Percentiles rank a stretch among this genome's conserved stretches.
These are phyloP conservation scores for Corymbia calophylla DNA, from an alignment of 441 rosid genomes.

Conservation along the genomic window DNA sequence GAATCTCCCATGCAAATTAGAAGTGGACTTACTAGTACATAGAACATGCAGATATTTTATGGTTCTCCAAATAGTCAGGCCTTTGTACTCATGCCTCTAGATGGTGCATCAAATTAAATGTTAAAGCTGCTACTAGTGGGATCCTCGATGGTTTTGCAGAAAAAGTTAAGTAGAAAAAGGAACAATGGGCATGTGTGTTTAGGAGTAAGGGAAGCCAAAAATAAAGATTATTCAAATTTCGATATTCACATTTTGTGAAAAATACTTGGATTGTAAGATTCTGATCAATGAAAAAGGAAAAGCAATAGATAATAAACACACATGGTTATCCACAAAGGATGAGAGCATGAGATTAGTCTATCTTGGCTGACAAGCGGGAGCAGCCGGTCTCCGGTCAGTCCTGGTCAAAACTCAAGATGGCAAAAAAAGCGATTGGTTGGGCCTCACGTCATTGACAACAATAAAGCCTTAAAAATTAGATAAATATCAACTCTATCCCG, in stretches of 20 bases:
- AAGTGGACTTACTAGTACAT: background rate
- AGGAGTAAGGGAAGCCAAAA: background rate
- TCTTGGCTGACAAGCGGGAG: background rate
- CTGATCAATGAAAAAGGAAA: background rate
- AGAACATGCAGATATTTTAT: background rate
- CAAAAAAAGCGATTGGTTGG: background rate
- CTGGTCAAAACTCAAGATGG: background rate
- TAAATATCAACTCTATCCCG: background rate
- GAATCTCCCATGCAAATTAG: background rate
- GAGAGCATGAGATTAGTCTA: background rate
- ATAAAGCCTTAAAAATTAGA: background rate
- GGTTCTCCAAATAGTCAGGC: background rate
- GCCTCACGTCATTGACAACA: background rate
- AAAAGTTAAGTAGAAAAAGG: background rate
- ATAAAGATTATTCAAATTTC: background rate
- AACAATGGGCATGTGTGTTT: background rate
- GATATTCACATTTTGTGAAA: background rate
- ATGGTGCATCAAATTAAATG: background rate
- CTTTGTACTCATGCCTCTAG: background rate
- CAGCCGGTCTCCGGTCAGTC: background rate
- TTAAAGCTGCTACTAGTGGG: background rate
- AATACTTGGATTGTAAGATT: background rate
- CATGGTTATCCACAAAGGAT: background rate
- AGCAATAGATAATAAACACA: background rate
- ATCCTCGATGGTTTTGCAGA: background rate